These are phyloP conservation scores for Rhododendron ferrugineum DNA, from an alignment of 148 eudicot species.

Conservation along the genomic window DNA sequence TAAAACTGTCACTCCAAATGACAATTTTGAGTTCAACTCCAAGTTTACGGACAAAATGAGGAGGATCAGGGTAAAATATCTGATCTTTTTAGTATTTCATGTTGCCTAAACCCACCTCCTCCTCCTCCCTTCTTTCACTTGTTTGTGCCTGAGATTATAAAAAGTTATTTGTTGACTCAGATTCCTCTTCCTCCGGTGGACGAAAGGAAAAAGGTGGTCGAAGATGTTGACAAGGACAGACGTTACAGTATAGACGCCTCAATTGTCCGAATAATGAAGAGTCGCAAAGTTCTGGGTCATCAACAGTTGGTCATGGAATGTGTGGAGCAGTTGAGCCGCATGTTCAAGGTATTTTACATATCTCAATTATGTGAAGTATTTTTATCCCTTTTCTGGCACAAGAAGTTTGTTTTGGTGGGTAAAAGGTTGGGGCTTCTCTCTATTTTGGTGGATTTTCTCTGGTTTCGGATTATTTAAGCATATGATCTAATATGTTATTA, in stretches of 20 bases:
- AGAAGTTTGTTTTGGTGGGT: background rate
- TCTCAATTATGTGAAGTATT: background rate
- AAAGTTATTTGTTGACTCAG: conserved; percentile 7
- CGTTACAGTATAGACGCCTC: conserved; percentile 31
- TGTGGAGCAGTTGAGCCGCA: conserved; percentile 25
- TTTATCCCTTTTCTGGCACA: background rate
- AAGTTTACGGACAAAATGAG: conserved; percentile 28
- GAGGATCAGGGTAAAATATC: conserved; percentile 25
- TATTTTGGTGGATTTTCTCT: background rate
- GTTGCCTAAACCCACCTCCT: background rate
- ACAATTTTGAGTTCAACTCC: conserved; percentile 25
- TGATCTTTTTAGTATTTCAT: background rate
- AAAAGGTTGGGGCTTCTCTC: background rate
- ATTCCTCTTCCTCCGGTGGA: conserved; percentile 30
- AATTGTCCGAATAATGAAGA: conserved; percentile 31
- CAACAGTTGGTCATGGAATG: conserved; percentile 32
- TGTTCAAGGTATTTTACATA: conserved; percentile 22
- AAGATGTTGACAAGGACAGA: conserved; percentile 35
- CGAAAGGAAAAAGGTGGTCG: conserved; percentile 26
- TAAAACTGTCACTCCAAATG: conserved; percentile 14
- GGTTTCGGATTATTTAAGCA: background rate
- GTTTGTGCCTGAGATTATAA: background rate
- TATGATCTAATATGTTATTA: background rate
- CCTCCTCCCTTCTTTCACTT: background rate
- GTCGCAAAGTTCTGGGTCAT: conserved; percentile 24